Evolutionary conservation across 192 early-diverging fungal genomes (phyloP).

Genomic region (Helicostylum pulchrum): DNA sequence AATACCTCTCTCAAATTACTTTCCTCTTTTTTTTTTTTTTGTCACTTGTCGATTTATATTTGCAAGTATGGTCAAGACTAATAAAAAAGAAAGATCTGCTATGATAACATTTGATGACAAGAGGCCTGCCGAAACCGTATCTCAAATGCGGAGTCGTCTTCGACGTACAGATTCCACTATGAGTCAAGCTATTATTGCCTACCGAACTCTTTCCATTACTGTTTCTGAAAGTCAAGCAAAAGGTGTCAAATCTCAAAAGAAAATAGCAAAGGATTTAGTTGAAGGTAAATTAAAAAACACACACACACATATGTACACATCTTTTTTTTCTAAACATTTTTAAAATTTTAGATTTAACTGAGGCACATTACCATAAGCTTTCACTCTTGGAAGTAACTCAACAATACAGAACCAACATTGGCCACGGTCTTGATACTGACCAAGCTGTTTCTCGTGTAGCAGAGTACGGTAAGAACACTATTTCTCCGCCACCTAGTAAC

Average conservation of each 20-base stretch:
- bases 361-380: slow-evolving; percentile 44
- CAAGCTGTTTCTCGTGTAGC: slow-evolving; percentile 31
- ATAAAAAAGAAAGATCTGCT: too few relatives aligned
- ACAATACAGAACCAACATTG: slow-evolving; percentile 37
- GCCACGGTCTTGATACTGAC: slow-evolving; percentile 34
- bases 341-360: slow-evolving; percentile 28
- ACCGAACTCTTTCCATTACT: slow-evolving; percentile 44
- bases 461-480: slow-evolving; percentile 42
- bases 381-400: slow-evolving; percentile 39
- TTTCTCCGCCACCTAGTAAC: slow-evolving; percentile 38
- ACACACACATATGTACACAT: not conserved
- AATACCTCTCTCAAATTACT: too few relatives aligned
- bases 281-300: slow-evolving; percentile 14
- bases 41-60: too few relatives aligned
- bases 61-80: too few relatives aligned
- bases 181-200: slow-evolving; percentile 39
- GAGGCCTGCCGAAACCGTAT: too few relatives aligned
- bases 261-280: not conserved
- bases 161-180: not conserved
- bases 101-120: too few relatives aligned
- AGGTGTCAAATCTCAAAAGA: slow-evolving; percentile 21
- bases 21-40: too few relatives aligned
- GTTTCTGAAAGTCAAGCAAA: slow-evolving; percentile 37
- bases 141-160: not conserved
- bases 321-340: not conserved